A percentile compares a stretch with the other conserved stretches of the same genome.
phyloP scores from a whole-genome alignment of 345 rosid species.

The Salix viminalis region DNA sequence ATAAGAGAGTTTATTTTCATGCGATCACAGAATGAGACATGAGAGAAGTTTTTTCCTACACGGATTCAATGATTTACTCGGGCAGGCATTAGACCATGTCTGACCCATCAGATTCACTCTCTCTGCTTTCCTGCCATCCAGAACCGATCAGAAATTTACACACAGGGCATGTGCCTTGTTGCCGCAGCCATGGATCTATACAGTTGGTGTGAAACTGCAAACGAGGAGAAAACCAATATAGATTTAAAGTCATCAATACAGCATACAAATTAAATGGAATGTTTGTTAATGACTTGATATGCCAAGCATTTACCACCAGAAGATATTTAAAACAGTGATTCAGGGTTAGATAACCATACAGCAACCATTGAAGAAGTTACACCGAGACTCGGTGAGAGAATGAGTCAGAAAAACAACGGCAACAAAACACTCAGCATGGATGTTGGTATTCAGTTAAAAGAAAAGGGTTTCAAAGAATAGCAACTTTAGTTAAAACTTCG shows the following conservation, averaged over 20 bases:
- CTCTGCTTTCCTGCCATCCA: constrained; percentile 48
- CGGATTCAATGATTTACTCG: background rate
- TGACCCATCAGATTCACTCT: constrained; percentile 47
- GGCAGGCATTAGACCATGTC: constrained; percentile 38
- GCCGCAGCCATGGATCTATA: constrained; percentile 22
- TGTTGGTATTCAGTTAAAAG: no score
- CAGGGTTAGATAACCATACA: no score
- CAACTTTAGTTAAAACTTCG: no score
- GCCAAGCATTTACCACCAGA: background rate
- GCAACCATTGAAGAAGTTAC: background rate
- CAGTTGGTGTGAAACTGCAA: constrained; percentile 25
- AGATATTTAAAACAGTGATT: background rate
- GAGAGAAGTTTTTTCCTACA: background rate
- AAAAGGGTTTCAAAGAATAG: no score
- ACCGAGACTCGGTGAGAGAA: background rate
- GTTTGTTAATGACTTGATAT: background rate
- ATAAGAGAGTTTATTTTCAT: background rate
- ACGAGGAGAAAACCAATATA: background rate
- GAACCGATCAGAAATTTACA: constrained; percentile 49
- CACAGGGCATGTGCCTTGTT: constrained; percentile 57
- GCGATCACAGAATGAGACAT: background rate
- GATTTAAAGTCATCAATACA: background rate
- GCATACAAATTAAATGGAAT: background rate
- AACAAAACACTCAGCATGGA: background rate
- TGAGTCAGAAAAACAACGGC: background rate